phyloP scores from a whole-genome alignment of 257 asterid species.

The Knoxia roxburghii region DNA sequence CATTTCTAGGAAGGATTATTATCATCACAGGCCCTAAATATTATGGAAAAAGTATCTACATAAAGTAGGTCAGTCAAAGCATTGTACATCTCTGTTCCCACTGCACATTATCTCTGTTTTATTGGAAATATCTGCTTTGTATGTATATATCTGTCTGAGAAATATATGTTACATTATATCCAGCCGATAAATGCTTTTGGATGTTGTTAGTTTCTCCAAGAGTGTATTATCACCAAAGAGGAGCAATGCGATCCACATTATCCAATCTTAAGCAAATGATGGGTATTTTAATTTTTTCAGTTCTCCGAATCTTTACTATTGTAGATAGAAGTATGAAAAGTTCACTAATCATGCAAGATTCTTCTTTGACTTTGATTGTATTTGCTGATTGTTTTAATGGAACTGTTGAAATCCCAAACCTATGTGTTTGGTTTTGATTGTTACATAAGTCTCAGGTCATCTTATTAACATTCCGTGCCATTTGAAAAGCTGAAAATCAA shows the following conservation, averaged over 20 bases:
- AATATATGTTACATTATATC: not conserved
- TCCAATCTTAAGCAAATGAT: not conserved
- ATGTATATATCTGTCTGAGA: not conserved
- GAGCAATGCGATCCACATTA: not conserved
- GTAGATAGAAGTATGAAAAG: not conserved
- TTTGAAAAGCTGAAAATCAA: not conserved
- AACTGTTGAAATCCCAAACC: not conserved
- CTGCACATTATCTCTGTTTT: not conserved
- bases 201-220: not conserved
- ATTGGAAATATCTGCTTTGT: no score
- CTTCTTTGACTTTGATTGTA: not conserved
- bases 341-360: not conserved
- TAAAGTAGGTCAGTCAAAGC: conserved; percentile 62
- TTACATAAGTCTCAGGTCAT: not conserved
- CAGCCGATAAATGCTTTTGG: conserved; percentile 1
- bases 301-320: not conserved
- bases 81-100: conserved; percentile 8
- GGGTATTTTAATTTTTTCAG: not conserved
- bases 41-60: conserved; percentile 91
- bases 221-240: not conserved
- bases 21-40: conserved; percentile 96
- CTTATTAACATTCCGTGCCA: not conserved
- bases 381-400: not conserved
- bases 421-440: not conserved
- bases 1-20: conserved; percentile 58